Conservation (phyloP, 495 filamentous ascomycete species). For the Aspergillus cavernicola region DNA sequence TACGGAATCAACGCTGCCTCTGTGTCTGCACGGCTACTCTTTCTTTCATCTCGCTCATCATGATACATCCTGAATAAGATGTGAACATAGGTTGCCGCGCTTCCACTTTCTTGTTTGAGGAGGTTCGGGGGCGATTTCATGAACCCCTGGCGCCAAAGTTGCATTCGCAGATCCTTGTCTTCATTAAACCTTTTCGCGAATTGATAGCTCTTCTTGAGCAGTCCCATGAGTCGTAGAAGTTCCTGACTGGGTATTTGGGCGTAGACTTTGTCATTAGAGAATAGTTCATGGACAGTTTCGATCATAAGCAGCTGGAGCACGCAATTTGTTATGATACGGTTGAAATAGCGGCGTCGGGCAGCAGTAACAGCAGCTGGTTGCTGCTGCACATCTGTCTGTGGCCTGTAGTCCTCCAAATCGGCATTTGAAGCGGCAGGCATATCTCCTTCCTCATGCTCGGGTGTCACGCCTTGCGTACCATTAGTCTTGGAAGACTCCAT, state of each 20-base stretch:
- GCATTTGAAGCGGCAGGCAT: slow-evolving; percentile 35
- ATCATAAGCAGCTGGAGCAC: slow-evolving; percentile 98
- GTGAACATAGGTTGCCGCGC: slow-evolving; percentile 86
- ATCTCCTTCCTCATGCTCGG: slow-evolving; percentile 40
- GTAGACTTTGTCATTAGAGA: slow-evolving; percentile 96
- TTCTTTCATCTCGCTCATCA: slow-evolving; percentile 78
- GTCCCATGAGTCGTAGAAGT: slow-evolving; percentile 84
- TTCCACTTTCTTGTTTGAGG: slow-evolving; percentile 95
- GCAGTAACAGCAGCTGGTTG: slow-evolving; percentile 89
- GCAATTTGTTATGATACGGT: slow-evolving; percentile 98
- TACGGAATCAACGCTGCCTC: slow-evolving; percentile 88
- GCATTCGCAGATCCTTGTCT: slow-evolving; percentile 91
- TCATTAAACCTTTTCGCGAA: slow-evolving; percentile 97
- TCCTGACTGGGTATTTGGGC: slow-evolving; percentile 83
- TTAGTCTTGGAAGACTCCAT: slow-evolving; percentile 62
- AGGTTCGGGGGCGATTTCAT: slow-evolving; percentile 99
- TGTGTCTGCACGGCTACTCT: slow-evolving; percentile 70
- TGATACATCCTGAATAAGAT: slow-evolving; percentile 97
- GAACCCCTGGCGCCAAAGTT: slow-evolving; percentile 94
- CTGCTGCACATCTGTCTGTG: slow-evolving; percentile 61
- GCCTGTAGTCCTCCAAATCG: slow-evolving; percentile 86
- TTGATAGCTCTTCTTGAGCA: slow-evolving; percentile 90
- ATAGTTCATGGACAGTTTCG: slow-evolving; percentile 96
- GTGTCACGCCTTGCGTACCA: slow-evolving; percentile 41
- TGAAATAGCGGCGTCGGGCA: slow-evolving; percentile 94